Evolutionary conservation across 164 flowering plant genomes (phyloP).

Genomic region (Hamamelis virginiana): DNA sequence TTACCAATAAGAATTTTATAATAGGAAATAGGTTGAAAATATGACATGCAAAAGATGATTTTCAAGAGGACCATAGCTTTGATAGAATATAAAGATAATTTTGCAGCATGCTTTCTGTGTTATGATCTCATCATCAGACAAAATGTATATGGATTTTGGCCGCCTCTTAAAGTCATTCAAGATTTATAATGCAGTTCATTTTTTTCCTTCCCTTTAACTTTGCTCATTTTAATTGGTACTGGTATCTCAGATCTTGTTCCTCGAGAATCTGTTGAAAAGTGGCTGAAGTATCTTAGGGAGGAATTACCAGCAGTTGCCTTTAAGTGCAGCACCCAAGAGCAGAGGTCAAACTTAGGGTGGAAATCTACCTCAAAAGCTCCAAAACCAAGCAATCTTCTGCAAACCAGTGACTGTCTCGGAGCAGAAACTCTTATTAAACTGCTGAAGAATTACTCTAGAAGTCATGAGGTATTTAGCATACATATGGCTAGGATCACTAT

Average conservation of each 20-base stretch:
- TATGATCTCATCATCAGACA: too few species aligned
- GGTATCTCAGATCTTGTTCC: constrained; percentile 87
- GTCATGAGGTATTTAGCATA: constrained; percentile 66
- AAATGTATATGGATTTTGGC: too few species aligned
- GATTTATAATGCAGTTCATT: too few species aligned
- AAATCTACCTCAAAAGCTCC: constrained; percentile 60
- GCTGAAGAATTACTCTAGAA: constrained; percentile 90
- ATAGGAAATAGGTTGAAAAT: neutral
- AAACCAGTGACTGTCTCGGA: constrained; percentile 98
- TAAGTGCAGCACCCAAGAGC: constrained; percentile 94
- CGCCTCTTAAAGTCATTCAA: too few species aligned
- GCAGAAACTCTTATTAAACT: constrained; percentile 90
- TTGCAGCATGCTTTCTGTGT: too few species aligned
- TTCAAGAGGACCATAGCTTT: too few species aligned
- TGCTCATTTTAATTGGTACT: neutral
- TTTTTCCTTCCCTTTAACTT: neutral
- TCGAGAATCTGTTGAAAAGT: constrained; percentile 89
- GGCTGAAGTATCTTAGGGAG: constrained; percentile 93
- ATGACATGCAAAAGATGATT: too few species aligned
- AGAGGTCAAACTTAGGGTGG: constrained; percentile 86
- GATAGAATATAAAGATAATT: too few species aligned
- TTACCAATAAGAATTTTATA: neutral
- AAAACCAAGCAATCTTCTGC: constrained; percentile 63
- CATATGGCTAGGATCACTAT: too few species aligned
- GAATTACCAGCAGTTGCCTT: constrained; percentile 96